These are phyloP conservation scores for Schizonepeta tenuifolia DNA, from an alignment of 257 asterid genomes.

Conservation along the genomic window DNA sequence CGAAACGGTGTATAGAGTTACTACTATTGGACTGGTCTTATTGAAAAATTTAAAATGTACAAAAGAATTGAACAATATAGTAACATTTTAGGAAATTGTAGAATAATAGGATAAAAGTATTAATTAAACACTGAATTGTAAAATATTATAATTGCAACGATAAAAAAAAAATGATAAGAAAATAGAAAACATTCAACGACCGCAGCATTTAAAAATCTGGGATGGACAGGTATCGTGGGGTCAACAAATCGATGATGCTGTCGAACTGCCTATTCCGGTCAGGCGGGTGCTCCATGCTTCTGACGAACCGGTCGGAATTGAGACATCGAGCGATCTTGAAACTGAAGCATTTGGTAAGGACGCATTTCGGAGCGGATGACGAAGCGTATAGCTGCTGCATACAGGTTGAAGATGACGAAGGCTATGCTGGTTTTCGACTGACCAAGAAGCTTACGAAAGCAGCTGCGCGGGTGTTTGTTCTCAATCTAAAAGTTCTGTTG, in stretches of 20 bases:
- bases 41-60: no score
- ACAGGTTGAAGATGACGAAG: constrained; percentile 36
- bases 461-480: constrained; percentile 35
- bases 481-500: constrained; percentile 32
- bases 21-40: no score
- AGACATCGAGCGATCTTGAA: constrained; percentile 11
- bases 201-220: not conserved
- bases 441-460: constrained; percentile 32
- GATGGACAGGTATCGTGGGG: constrained; percentile 30
- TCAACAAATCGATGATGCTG: constrained; percentile 42
- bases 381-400: constrained; percentile 37
- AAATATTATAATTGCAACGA: no score
- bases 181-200: no score
- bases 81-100: no score
- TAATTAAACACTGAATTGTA: no score
- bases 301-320: constrained; percentile 22
- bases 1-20: no score
- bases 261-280: constrained; percentile 45
- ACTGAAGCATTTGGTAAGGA: constrained; percentile 35
- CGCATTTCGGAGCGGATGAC: constrained; percentile 33
- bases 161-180: no score
- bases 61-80: no score
- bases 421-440: constrained; percentile 35
- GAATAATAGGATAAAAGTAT: no score
- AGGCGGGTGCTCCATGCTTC: constrained; percentile 45